Evolutionary conservation across 225 moss, liverwort and hornwort species (phyloP).

Genomic region (Ulota crispa): DNA sequence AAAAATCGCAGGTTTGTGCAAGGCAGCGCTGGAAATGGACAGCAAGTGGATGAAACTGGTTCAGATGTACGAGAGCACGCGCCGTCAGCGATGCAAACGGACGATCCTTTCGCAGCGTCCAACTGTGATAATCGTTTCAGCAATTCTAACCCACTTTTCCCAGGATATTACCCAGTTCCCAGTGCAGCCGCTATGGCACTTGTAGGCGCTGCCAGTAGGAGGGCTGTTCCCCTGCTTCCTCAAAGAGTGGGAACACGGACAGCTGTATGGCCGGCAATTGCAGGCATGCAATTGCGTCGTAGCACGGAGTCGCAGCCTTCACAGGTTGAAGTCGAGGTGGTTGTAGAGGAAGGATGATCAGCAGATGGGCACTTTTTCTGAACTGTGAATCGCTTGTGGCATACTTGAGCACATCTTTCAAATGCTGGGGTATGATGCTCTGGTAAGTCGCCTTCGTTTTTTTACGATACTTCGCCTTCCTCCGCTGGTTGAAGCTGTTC

Average conservation of each 20-base stretch:
- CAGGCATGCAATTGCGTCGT: constrained; percentile 33
- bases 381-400: not conserved
- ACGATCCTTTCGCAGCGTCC: constrained; percentile 14
- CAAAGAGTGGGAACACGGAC: constrained; percentile 37
- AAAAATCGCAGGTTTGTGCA: constrained; percentile 28
- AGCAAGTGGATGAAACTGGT: constrained; percentile 4
- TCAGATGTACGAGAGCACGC: constrained; percentile 5
- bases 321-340: constrained; percentile 31
- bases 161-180: constrained; percentile 30
- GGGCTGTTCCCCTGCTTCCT: constrained; percentile 32
- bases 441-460: constrained; percentile 15
- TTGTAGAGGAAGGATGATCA: constrained; percentile 32
- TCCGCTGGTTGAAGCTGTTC: not conserved
- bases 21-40: constrained; percentile 16
- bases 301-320: constrained; percentile 15
- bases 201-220: constrained; percentile 48
- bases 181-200: constrained; percentile 58
- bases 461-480: not conserved
- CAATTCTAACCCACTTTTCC: constrained; percentile 16
- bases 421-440: not conserved
- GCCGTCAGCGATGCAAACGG: not conserved
- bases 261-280: constrained; percentile 42
- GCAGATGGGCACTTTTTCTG: not conserved
- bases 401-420: constrained; percentile 9
- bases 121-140: not conserved